Percentiles rank a stretch among this genome's conserved stretches.
Evolutionary conservation across 192 early-diverging fungal genomes (phyloP).

Genomic region (Coemansia sp.): DNA sequence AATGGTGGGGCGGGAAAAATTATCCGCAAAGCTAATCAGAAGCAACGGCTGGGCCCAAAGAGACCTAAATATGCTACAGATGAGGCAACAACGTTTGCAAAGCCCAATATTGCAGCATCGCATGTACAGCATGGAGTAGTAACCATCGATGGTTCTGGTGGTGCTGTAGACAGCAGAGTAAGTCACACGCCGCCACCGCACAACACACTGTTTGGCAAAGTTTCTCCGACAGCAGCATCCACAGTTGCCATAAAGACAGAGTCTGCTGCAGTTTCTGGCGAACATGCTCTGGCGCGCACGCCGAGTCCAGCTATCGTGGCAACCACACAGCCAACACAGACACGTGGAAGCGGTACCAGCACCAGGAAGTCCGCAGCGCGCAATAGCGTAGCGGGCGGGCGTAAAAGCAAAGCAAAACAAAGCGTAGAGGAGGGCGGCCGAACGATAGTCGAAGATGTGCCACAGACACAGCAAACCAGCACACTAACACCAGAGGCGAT

Average conservation of each 20-base stretch:
- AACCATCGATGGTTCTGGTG: conserved; percentile 17
- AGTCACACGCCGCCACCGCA: neutral
- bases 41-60: conserved; percentile 7
- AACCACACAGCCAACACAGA: conserved; percentile 2
- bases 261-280: neutral
- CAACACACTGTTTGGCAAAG: conserved; percentile 17
- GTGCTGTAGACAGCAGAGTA: neutral
- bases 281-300: conserved; percentile 10
- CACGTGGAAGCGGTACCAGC: neutral
- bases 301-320: neutral
- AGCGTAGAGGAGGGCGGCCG: conserved; percentile 15
- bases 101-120: neutral
- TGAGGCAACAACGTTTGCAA: neutral
- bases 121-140: conserved; percentile 3
- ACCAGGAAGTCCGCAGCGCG: neutral
- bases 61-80: conserved; percentile 6
- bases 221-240: conserved; percentile 3
- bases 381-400: neutral
- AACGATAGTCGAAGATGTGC: conserved; percentile 29
- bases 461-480: conserved; percentile 4
- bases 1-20: neutral
- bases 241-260: conserved; percentile 35
- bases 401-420: conserved; percentile 2
- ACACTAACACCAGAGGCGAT: conserved; percentile 30
- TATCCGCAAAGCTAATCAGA: neutral